Base-by-base conservation (phyloP, 192 early-diverging fungal genomes). In the Mortierella hygrophila region DNA sequence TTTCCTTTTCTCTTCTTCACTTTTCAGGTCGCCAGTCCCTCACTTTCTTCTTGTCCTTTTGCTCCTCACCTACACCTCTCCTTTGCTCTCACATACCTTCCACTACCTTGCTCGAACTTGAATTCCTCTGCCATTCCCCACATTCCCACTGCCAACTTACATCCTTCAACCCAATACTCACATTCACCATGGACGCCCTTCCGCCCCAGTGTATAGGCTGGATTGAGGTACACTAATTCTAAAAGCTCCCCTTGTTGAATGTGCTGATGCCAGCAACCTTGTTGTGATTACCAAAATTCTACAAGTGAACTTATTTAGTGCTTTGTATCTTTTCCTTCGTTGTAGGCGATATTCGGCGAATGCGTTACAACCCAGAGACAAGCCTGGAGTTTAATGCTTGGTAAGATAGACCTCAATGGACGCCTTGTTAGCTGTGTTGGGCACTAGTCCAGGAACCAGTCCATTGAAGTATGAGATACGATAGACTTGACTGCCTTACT, bases 281-380 rank as follows among this genome's bases (percentile, higher is more conserved):
- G 11, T 65, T 65, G 16, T 49, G 10, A 49, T 55, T 4, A 40
- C 38, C 38, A 40, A 40, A 40, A 40, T 1, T 40, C 38, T 40
- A 3, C 38, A 40, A 40, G 3, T 40, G 38, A 40, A 40, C 21
- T 55, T 55, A 16, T 13, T 52, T 0, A 52, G 11, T 18, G 54
- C 57, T 76, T 29, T 60, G 9, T 57, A 72, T 4, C 40, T 69
- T 70, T 26, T 54, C 49, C 23, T 41, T 29, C 40, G 41, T 29
- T 74, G 18, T 88, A 92, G 91, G 55, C 81, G 23, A 16, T 91
- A n/a, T 88, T 93, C 81, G 89, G 90, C 46, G 87, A 90, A 79
- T 93, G 92, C 75, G 78, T 88, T 7, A 90, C 90, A 26, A 88
- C 84, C 0, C 71, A 76, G 8, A 82, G 85, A 70, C 85, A 88